Percentiles rank a stretch among this genome's conserved stretches.
These are phyloP conservation scores for Gilbertella persicaria DNA, from an alignment of 371 early-diverging fungal species.

Conservation along the genomic window DNA sequence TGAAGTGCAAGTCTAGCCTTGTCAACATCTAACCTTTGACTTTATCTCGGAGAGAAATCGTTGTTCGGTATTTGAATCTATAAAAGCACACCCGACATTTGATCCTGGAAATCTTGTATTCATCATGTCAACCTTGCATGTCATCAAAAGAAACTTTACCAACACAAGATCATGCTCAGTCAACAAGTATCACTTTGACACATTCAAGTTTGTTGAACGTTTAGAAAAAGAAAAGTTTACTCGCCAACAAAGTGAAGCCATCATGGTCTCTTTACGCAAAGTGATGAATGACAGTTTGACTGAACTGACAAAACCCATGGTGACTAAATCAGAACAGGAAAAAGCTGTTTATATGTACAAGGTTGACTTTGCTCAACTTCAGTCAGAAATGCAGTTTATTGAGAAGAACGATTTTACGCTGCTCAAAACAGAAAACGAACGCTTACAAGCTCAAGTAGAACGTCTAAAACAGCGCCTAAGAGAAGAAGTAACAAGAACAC, in stretches of 20 bases:
- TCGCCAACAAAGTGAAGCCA: constrained; percentile 77
- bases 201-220: constrained; percentile 74
- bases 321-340: constrained; percentile 84
- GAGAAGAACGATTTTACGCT: constrained; percentile 90
- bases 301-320: constrained; percentile 65
- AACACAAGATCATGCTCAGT: not conserved
- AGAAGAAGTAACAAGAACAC: constrained; percentile 86
- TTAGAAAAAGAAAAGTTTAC: constrained; percentile 77
- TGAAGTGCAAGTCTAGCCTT: too few species aligned
- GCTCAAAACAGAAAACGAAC: constrained; percentile 83
- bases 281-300: constrained; percentile 73
- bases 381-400: constrained; percentile 84
- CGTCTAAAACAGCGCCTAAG: constrained; percentile 75
- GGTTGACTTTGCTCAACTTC: constrained; percentile 89
- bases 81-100: too few species aligned
- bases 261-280: constrained; percentile 72
- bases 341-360: constrained; percentile 86
- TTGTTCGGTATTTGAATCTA: too few species aligned
- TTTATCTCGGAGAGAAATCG: too few species aligned
- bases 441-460: constrained; percentile 76
- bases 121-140: not conserved
- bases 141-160: not conserved
- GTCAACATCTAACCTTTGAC: too few species aligned
- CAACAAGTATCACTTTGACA: constrained; percentile 62
- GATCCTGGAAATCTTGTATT: too few species aligned